A percentile compares a stretch with the other conserved stretches of the same genome.
Evolutionary conservation across 2,329 filamentous ascomycete genomes (phyloP).

Genomic region (Tympanopsis confertula): DNA sequence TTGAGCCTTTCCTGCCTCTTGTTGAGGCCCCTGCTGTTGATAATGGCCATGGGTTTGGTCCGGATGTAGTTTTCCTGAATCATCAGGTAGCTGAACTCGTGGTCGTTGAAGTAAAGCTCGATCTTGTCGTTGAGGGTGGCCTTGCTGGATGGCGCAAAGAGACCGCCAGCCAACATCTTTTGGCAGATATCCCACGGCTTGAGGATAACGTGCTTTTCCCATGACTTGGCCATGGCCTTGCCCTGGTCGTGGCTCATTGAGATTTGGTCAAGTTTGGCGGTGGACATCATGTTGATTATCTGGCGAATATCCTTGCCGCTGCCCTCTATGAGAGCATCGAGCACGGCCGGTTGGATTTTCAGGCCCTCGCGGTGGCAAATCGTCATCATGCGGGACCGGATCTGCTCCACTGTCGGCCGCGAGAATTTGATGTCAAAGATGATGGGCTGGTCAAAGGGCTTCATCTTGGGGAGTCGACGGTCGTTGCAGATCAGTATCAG

Average conservation of each 20-base stretch:
- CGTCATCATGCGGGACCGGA: conserved; percentile 57
- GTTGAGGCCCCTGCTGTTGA: conserved; percentile 29
- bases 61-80: conserved; percentile 66
- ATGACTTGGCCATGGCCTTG: conserved; percentile 63
- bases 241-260: conserved; percentile 54
- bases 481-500: conserved; percentile 72
- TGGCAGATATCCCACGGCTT: conserved; percentile 68
- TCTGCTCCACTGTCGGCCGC: conserved; percentile 57
- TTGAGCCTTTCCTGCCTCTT: conserved; percentile 45
- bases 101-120: conserved; percentile 69
- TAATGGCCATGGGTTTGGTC: conserved; percentile 46
- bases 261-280: conserved; percentile 53
- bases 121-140: conserved; percentile 63
- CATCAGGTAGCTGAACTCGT: conserved; percentile 67
- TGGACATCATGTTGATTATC: conserved; percentile 69
- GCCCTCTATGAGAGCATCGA: conserved; percentile 63
- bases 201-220: conserved; percentile 65
- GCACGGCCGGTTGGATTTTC: conserved; percentile 52
- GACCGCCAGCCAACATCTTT: conserved; percentile 58
- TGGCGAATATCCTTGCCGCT: conserved; percentile 64
- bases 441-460: conserved; percentile 58
- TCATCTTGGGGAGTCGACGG: conserved; percentile 62
- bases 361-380: conserved; percentile 63
- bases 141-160: conserved; percentile 55
- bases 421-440: conserved; percentile 57